Conservation (phyloP, 345 rosid genomes). For the Isatis tinctoria region DNA sequence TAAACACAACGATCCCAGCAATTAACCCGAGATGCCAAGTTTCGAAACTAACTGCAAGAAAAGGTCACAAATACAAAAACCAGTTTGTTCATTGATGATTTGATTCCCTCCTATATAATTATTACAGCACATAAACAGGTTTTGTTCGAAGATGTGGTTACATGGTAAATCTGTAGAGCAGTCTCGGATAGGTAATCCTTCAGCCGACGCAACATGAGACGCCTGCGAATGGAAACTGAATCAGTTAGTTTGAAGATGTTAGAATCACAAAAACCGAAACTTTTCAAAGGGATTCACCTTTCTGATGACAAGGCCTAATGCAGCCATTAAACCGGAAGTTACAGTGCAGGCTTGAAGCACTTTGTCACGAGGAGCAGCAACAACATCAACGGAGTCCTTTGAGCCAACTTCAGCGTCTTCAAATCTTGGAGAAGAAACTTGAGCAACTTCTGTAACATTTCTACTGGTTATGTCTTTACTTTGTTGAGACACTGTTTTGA, state of each 20-base stretch:
- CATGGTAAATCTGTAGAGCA: constrained; percentile 64
- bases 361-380: constrained; percentile 50
- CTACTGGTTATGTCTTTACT: constrained; percentile 16
- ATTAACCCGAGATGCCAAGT: constrained; percentile 79
- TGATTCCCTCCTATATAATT: background rate
- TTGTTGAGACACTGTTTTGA: constrained; percentile 26
- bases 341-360: constrained; percentile 75
- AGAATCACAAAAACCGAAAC: background rate
- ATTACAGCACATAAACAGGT: background rate
- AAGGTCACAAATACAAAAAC: background rate
- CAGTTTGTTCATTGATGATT: background rate
- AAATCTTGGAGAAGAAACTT: constrained; percentile 28
- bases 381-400: constrained; percentile 15
- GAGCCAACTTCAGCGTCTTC: constrained; percentile 22
- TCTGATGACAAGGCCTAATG: constrained; percentile 58
- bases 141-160: background rate
- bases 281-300: constrained; percentile 40
- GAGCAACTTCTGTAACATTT: constrained; percentile 28
- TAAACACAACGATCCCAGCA: constrained; percentile 54
- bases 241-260: background rate
- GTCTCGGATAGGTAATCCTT: constrained; percentile 70
- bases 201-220: constrained; percentile 64
- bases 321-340: constrained; percentile 73
- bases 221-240: constrained; percentile 43
- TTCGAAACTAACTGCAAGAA: constrained; percentile 71